Evolutionary conservation across 2,329 filamentous ascomycete genomes (phyloP).

Genomic region (Penicillium concentricum): DNA sequence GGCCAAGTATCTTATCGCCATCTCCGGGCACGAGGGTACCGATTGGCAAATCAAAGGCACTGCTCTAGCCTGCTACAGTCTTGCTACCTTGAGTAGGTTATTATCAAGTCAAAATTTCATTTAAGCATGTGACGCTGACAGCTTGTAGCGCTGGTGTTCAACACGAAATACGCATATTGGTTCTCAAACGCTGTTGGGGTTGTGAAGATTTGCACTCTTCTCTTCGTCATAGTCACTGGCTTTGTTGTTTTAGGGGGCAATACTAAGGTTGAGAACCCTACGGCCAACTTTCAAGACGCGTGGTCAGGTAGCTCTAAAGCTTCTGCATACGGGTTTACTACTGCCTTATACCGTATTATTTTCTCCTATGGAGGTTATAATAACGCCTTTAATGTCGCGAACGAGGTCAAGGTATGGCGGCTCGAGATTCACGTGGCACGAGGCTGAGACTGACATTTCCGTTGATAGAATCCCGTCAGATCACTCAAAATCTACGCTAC

Average conservation of each 20-base stretch:
- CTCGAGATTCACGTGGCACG: neutral
- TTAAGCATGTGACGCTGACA: neutral
- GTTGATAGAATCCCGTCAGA: constrained; percentile 53
- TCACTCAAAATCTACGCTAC: constrained; percentile 38
- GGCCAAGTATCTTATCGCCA: constrained; percentile 61
- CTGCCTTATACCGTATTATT: constrained; percentile 58
- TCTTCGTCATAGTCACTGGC: constrained; percentile 62
- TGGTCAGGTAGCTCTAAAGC: constrained; percentile 52
- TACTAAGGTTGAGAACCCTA: constrained; percentile 50
- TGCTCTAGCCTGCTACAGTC: constrained; percentile 61
- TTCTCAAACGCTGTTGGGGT: constrained; percentile 57
- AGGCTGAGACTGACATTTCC: neutral
- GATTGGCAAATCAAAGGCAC: constrained; percentile 67
- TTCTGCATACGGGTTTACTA: constrained; percentile 50
- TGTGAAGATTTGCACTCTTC: constrained; percentile 59
- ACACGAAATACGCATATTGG: constrained; percentile 58
- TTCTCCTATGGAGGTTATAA: constrained; percentile 58
- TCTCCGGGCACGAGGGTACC: constrained; percentile 50
- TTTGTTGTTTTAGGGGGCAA: constrained; percentile 61
- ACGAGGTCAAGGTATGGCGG: constrained; percentile 52
- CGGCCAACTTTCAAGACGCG: constrained; percentile 54
- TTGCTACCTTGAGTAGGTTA: constrained; percentile 54
- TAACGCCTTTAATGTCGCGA: constrained; percentile 62
- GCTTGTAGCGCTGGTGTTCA: constrained; percentile 47
- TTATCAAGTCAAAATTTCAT: neutral